Evolutionary conservation across 23 red algal species (phyloP).

Genomic region (Agarophyton chilense): DNA sequence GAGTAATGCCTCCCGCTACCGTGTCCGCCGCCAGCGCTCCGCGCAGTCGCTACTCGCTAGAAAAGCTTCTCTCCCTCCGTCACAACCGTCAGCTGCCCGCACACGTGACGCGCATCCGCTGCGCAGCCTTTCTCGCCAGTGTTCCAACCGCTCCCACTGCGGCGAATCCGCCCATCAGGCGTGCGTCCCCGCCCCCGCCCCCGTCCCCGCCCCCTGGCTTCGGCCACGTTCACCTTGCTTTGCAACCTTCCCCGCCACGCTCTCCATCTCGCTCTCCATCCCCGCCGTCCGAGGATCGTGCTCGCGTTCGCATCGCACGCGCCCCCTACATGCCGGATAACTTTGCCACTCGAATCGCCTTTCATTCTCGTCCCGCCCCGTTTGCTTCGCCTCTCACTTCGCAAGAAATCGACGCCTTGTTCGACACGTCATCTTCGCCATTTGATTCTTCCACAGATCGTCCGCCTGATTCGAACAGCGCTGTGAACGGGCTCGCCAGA

Average conservation of each 20-base stretch:
- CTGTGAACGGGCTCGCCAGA: not conserved
- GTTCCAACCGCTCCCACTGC: not conserved
- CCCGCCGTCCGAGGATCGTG: constrained; percentile 10
- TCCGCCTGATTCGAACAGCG: not conserved
- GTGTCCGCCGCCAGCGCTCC: not conserved
- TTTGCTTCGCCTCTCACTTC: constrained; percentile 10
- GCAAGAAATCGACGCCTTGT: constrained; percentile 35
- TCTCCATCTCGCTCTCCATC: constrained; percentile 23
- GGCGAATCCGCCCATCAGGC: not conserved
- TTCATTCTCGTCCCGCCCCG: constrained; percentile 10
- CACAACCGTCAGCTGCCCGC: constrained; percentile 9
- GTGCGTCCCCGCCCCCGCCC: not conserved
- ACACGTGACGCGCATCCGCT: constrained; percentile 12
- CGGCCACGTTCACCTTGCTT: not conserved
- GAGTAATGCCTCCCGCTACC: not conserved
- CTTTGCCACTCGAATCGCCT: constrained; percentile 11
- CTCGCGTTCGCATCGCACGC: constrained; percentile 4
- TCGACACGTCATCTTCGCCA: constrained; percentile 9
- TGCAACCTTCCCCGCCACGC: constrained; percentile 10
- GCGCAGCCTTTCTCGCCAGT: not conserved
- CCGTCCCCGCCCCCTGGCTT: not conserved
- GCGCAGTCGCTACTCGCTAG: not conserved
- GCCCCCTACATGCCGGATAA: constrained; percentile 37
- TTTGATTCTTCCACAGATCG: not conserved
- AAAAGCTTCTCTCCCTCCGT: constrained; percentile 5